Conservation (phyloP, 805 yeast genomes). For the Candida ficus region DNA sequence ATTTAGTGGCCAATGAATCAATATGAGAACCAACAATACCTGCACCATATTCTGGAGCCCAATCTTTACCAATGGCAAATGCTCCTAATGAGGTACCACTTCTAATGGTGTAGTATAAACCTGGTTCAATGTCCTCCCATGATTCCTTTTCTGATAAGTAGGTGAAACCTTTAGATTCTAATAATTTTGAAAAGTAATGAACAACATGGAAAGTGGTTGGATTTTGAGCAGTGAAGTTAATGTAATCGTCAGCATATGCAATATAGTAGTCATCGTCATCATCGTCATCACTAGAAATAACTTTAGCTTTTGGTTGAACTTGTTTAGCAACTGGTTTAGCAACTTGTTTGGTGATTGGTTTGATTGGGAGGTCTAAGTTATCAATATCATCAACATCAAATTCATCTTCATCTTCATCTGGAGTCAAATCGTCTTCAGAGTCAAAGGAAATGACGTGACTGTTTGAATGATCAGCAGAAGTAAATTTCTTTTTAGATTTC, state of each 20-base stretch:
- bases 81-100: constrained; percentile 67
- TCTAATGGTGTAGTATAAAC: constrained; percentile 63
- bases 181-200: constrained; percentile 38
- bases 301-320: no score
- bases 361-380: not conserved
- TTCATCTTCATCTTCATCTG: constrained; percentile 19
- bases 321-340: not conserved
- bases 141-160: constrained; percentile 57
- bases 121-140: constrained; percentile 35
- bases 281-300: no score
- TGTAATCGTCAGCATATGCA: constrained; percentile 43
- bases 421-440: constrained; percentile 20
- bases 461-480: not conserved
- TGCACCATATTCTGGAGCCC: constrained; percentile 60
- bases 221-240: constrained; percentile 63
- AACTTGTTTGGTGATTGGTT: not conserved
- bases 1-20: constrained; percentile 61
- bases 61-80: constrained; percentile 60
- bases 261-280: constrained; percentile 23
- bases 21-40: constrained; percentile 73
- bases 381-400: constrained; percentile 2
- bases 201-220: constrained; percentile 80
- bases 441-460: constrained; percentile 18
- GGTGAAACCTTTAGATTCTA: constrained; percentile 57
- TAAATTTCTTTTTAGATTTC: not conserved